Evolutionary conservation across 2,329 filamentous ascomycete species (phyloP), one percentile per base, ranked within the genome.

Genomic region (Trichoderma koningii): DNA sequence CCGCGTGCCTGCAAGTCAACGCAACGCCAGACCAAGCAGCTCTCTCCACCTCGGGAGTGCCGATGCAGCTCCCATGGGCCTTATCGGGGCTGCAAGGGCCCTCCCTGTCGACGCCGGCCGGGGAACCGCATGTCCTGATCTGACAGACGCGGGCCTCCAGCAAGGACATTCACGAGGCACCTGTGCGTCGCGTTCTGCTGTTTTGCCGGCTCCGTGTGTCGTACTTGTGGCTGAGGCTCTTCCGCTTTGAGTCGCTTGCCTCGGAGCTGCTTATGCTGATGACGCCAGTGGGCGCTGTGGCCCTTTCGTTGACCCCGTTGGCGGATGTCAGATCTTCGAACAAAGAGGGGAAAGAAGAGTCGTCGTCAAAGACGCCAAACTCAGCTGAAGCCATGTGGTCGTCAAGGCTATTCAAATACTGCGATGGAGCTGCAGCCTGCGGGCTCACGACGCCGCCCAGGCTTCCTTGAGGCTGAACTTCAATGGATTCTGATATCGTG

Each of bases 21-120:
- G 30, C 63, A 65, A 53, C 55, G 30, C 42, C 55, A 38, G 30
- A n/a, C 60, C 55, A 55, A 34, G 19, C 41, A 23, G 60, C 60
- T 57, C 63, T 57, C 63, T 65, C 55, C 63, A 57, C 53, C 55
- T 57, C 63, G 63, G 63, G 63, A 60, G 63, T 60, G 63, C 63
- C 63, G 63, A 65, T 59, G 63, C 44, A 63, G 60, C 60, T 51
- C n/a, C 34, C 50, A 63, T 45, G 50, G 60, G 50, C 50, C 50
- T 63, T 63, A 55, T 63, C 60, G 60, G 44, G 9, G 26, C 50
- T 47, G 41, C 50, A 55, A 55, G 60, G 60, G 50, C 48, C 26
- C 47, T 44, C 60, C 60, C 38, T 41, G 60, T 53, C 50, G 12
- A 53, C 41, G 47, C 48, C 50, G 23, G 26, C 50, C 50, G 60